Percentiles rank a stretch among this genome's conserved stretches.
Evolutionary conservation across 2,329 filamentous ascomycete genomes (phyloP).

Genomic region (Fusarium udum): DNA sequence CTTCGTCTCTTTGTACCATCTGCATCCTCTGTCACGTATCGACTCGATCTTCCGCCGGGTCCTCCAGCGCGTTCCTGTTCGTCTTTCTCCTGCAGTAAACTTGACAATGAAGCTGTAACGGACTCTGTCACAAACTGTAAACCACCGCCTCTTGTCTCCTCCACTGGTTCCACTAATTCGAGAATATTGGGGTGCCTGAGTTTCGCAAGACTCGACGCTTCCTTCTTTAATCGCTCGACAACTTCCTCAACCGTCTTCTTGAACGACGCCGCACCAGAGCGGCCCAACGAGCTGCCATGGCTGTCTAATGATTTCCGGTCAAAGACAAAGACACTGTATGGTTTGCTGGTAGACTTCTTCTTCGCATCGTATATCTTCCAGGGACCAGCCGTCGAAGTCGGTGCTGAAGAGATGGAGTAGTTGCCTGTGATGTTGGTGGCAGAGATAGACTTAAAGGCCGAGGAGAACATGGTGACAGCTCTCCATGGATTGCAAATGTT

Average conservation of each 20-base stretch:
- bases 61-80: slow-evolving; percentile 79
- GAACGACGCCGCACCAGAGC: slow-evolving; percentile 67
- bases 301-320: slow-evolving; percentile 86
- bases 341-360: slow-evolving; percentile 91
- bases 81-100: slow-evolving; percentile 86
- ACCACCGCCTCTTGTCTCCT: slow-evolving; percentile 90
- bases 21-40: slow-evolving; percentile 82
- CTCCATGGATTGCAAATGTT: slow-evolving; percentile 43
- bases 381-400: slow-evolving; percentile 83
- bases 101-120: slow-evolving; percentile 87
- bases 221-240: slow-evolving; percentile 88
- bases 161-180: slow-evolving; percentile 92
- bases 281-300: slow-evolving; percentile 51
- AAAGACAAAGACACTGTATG: slow-evolving; percentile 93
- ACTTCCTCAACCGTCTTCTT: slow-evolving; percentile 90
- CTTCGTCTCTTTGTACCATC: slow-evolving; percentile 77
- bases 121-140: slow-evolving; percentile 96
- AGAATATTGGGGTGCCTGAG: slow-evolving; percentile 91
- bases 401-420: slow-evolving; percentile 81
- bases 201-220: slow-evolving; percentile 87
- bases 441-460: slow-evolving; percentile 90
- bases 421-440: slow-evolving; percentile 90
- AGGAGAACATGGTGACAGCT: slow-evolving; percentile 79
- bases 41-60: slow-evolving; percentile 75
- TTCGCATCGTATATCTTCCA: slow-evolving; percentile 99